phyloP scores from a whole-genome alignment of 2,329 filamentous ascomycete genomes.

The Nemania sp. region DNA sequence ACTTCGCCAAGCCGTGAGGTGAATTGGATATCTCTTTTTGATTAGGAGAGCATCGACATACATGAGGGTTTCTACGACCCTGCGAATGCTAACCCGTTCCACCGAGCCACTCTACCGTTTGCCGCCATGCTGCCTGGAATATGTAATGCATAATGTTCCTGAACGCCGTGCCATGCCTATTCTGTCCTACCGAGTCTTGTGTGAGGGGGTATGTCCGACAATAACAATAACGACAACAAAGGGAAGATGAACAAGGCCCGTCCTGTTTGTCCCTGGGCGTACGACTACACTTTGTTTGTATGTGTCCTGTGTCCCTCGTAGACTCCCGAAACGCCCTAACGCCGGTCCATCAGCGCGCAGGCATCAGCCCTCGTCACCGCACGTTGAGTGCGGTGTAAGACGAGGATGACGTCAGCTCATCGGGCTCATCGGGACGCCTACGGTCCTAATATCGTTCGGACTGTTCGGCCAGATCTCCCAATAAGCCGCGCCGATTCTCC shows the following conservation, averaged over 20 bases:
- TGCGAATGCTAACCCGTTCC: constrained; percentile 19
- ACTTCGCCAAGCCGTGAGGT: neutral
- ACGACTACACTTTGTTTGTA: neutral
- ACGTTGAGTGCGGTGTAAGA: neutral
- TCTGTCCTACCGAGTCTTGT: constrained; percentile 13
- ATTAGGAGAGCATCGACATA: neutral
- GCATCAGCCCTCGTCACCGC: constrained; percentile 6
- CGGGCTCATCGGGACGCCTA: too few species aligned
- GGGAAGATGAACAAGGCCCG: constrained; percentile 4
- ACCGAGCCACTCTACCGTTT: constrained; percentile 12
- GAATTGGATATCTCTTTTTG: neutral
- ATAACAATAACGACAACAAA: constrained; percentile 13
- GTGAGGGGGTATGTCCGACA: constrained; percentile 22
- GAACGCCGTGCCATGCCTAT: constrained; percentile 22
- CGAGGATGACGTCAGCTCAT: constrained; percentile 17
- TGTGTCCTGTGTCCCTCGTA: neutral
- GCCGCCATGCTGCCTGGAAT: constrained; percentile 21
- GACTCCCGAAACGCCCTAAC: constrained; percentile 18
- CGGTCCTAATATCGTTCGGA: too few species aligned
- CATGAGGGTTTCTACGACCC: neutral
- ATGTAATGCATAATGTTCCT: too few species aligned
- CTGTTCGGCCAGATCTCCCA: too few species aligned
- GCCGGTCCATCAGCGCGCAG: constrained; percentile 15
- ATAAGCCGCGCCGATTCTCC: too few species aligned
- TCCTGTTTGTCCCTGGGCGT: constrained; percentile 5